A percentile compares a stretch with the other conserved stretches of the same genome.
These are phyloP conservation scores for Desmodesmus armatus DNA, from an alignment of 139 green algal species.

Conservation along the genomic window DNA sequence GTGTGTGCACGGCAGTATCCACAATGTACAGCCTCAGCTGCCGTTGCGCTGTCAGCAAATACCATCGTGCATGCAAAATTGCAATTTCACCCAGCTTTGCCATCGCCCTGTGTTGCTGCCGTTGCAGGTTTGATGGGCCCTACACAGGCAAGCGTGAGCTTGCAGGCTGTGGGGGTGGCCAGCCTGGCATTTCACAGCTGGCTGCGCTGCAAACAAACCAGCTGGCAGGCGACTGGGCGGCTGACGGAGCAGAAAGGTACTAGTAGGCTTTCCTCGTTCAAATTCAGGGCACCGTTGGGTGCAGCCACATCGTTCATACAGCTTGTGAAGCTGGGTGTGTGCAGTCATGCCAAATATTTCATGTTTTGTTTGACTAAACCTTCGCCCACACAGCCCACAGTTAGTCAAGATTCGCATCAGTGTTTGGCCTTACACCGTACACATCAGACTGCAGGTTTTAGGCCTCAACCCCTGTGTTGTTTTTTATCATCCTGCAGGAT, in stretches of 20 bases:
- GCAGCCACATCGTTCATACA: background rate
- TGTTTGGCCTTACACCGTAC: too few species aligned
- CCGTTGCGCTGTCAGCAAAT: background rate
- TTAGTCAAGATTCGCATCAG: too few species aligned
- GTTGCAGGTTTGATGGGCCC: conserved; percentile 48
- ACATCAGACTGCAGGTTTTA: too few species aligned
- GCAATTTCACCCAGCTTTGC: background rate
- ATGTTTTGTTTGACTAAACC: too few species aligned
- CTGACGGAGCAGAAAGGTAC: conserved; percentile 10
- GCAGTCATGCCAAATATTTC: too few species aligned
- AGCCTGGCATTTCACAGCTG: conserved; percentile 54
- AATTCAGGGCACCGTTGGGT: background rate
- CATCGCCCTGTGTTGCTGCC: background rate
- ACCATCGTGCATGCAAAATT: background rate
- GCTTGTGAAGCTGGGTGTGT: too few species aligned
- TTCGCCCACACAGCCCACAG: too few species aligned
- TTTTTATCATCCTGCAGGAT: too few species aligned
- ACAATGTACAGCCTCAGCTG: background rate
- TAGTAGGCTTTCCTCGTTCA: too few species aligned
- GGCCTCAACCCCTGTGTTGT: too few species aligned
- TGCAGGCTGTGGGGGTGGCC: conserved; percentile 67
- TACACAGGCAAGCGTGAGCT: conserved; percentile 65
- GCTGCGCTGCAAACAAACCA: background rate
- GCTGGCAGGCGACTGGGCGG: conserved; percentile 49
- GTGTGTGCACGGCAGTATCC: background rate